Base-by-base conservation (phyloP, 208 protist genomes). In the Herpetomonas samuelpessoai region DNA sequence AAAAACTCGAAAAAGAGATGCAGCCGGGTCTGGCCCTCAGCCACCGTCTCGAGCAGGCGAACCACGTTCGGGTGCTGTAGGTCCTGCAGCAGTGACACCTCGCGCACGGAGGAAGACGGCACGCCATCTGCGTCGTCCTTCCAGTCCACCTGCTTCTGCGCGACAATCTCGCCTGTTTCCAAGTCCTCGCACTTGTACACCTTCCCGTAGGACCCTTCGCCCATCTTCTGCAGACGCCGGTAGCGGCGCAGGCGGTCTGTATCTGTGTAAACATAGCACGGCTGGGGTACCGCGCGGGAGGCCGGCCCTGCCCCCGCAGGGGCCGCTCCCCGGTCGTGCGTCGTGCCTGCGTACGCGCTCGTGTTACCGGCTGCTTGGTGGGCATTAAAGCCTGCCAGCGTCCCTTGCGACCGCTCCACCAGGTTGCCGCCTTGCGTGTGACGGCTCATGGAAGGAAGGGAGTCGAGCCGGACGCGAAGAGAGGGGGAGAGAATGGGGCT, bases 1-100 rank as follows among this genome's bases (percentile, higher is more conserved):
- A 98, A 76, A 67, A 91, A 98, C 78, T 99, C 98, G 65, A 99
- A 99, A 3, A 99, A 96, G n/a, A 99, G 79, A 14, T 90, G 91
- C 14, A 99, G 83, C 61, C 97, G 97, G 21, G 80, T 80, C n/a
- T n/a, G n/a, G 18, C 96, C 82, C 22, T 94, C 91, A 21, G 97
- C 84, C 24, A 98, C 85, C 19, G 99, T 92, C 66, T 99, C 97
- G 41, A 97, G 80, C 21, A 99, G 79, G 4, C 79, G 90, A 19
- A 98, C 90, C 14, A 97, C 85, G 70, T 97, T 93, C 2, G 85
- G 83, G 63, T 98, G 93, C 29, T 78, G 82, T 1, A 98, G 66
- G 51, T 98, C 87, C 14, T 83, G 80, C 26, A 98, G 70, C n/a
- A 97, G 74, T 4, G 93, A 93, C 21, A 98, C 91, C 65, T 98